Percentiles rank a stretch among this genome's conserved stretches.
phyloP scores from a whole-genome alignment of 2,329 filamentous ascomycete genomes.

The Botrytis fragariae region DNA sequence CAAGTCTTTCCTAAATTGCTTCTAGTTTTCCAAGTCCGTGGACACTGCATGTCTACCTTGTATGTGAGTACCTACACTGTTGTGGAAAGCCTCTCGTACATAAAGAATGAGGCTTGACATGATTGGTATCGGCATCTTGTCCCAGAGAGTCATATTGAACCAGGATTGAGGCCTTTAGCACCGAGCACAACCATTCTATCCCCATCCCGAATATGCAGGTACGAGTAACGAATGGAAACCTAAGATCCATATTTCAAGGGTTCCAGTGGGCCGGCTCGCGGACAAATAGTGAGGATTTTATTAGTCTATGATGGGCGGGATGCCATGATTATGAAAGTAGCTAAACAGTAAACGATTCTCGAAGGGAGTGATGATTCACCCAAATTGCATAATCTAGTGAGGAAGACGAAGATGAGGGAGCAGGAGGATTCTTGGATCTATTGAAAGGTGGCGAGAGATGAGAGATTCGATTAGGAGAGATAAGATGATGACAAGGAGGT shows the following conservation, averaged over 20 bases:
- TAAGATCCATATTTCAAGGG: slow-evolving; percentile 5
- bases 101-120: slow-evolving; percentile 9
- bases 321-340: background rate
- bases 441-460: background rate
- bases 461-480: background rate
- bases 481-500: background rate
- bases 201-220: slow-evolving; percentile 26
- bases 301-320: background rate
- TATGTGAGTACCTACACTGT: background rate
- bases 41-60: slow-evolving; percentile 1
- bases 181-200: slow-evolving; percentile 17
- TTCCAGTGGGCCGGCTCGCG: slow-evolving; percentile 12
- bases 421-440: background rate
- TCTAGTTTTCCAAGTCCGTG: slow-evolving; percentile 3
- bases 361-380: background rate
- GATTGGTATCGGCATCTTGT: slow-evolving; percentile 20
- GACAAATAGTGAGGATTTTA: background rate
- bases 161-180: background rate
- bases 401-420: background rate
- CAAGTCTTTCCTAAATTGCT: background rate
- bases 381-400: background rate
- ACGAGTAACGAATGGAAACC: slow-evolving; percentile 17
- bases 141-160: slow-evolving; percentile 22
- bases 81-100: background rate
- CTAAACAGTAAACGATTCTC: background rate